Evolutionary conservation across 2,329 filamentous ascomycete genomes (phyloP).

Genomic region (Trichophaea hybrida): DNA sequence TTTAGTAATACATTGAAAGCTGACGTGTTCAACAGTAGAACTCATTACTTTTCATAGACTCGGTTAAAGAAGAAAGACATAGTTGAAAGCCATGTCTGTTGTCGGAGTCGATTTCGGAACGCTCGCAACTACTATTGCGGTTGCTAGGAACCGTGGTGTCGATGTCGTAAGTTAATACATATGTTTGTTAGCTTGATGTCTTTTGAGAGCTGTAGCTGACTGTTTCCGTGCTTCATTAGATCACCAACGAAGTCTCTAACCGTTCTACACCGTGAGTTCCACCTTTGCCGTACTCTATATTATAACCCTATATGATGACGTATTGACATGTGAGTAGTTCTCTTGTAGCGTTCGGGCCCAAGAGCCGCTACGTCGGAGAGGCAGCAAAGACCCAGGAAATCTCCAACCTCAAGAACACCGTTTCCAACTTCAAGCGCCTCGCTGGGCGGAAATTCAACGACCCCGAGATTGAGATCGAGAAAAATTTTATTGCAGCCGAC

Average conservation of each 20-base stretch:
- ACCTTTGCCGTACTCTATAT: conserved; percentile 7
- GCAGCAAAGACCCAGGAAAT: conserved; percentile 96
- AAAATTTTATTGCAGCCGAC: conserved; percentile 72
- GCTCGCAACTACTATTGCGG: conserved; percentile 91
- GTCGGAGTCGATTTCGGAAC: conserved; percentile 83
- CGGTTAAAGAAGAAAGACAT: not conserved
- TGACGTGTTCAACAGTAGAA: not conserved
- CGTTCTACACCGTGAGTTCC: conserved; percentile 81
- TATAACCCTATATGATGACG: conserved; percentile 1
- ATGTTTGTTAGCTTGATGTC: not conserved
- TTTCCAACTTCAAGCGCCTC: conserved; percentile 81
- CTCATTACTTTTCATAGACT: conserved; percentile 9
- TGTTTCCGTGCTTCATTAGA: conserved; percentile 39
- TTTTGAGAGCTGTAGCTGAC: conserved; percentile 5
- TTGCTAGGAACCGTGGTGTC: conserved; percentile 95
- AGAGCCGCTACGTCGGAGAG: conserved; percentile 87
- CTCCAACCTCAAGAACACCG: conserved; percentile 98
- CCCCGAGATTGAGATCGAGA: conserved; percentile 84
- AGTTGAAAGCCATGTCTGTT: conserved; percentile 26
- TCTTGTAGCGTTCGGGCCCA: conserved; percentile 87
- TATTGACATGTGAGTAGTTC: conserved; percentile 43
- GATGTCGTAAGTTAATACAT: conserved; percentile 66
- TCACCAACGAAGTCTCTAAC: conserved; percentile 98
- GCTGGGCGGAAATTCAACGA: conserved; percentile 75
- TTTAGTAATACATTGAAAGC: not conserved